phyloP scores from a whole-genome alignment of 116 monocot species.

The Cymodocea nodosa region DNA sequence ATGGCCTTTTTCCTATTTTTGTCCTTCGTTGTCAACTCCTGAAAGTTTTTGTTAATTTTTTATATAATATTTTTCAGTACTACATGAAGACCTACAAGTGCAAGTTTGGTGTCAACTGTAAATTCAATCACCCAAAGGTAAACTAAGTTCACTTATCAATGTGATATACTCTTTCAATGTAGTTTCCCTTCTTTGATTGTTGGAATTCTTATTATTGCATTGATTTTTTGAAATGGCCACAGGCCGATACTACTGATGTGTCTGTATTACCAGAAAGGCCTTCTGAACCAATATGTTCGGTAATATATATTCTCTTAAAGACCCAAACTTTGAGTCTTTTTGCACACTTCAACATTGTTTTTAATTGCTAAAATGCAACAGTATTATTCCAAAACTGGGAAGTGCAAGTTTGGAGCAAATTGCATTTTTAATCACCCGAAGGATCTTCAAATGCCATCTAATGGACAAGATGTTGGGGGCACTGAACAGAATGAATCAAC shows the following conservation, averaged over 20 bases:
- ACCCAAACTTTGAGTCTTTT: too few relatives aligned
- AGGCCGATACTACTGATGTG: constrained; percentile 13
- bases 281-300: constrained; percentile 68
- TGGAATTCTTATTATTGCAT: background rate
- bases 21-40: background rate
- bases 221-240: constrained; percentile 17
- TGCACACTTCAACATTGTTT: background rate
- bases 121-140: constrained; percentile 88
- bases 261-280: constrained; percentile 74
- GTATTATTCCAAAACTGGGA: constrained; percentile 85
- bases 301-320: constrained; percentile 15
- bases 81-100: constrained; percentile 78
- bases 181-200: background rate
- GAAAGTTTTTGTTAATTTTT: background rate
- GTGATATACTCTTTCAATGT: background rate
- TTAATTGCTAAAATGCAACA: constrained; percentile 15
- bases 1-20: background rate
- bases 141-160: constrained; percentile 4
- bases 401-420: constrained; percentile 74
- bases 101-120: constrained; percentile 75
- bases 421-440: constrained; percentile 95
- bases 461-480: constrained; percentile 14
- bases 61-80: constrained; percentile 25
- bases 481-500: constrained; percentile 1
- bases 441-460: constrained; percentile 38